Conservation (phyloP, 208 protist species). For the Wallacemonas sp. region DNA sequence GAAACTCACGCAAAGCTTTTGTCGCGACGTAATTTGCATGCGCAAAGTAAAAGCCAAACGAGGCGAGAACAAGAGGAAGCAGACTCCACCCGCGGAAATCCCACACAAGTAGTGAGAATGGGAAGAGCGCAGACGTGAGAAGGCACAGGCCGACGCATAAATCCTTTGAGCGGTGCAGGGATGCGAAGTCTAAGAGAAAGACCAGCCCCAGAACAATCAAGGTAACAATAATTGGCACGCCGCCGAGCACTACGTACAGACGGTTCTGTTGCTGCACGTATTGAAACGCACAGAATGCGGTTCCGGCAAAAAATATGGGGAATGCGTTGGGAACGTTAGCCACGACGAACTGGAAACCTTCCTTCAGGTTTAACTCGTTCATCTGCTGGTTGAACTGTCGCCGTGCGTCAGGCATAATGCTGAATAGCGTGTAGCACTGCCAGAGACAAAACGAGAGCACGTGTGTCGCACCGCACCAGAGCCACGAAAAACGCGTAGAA, state of each 20-base stretch:
- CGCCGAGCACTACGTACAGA: slow-evolving; percentile 58
- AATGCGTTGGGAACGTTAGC: slow-evolving; percentile 73
- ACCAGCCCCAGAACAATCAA: slow-evolving; percentile 56
- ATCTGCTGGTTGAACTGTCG: slow-evolving; percentile 54
- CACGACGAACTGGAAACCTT: slow-evolving; percentile 56
- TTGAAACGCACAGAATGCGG: slow-evolving; percentile 64
- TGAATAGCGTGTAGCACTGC: slow-evolving; percentile 65
- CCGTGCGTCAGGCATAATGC: slow-evolving; percentile 56
- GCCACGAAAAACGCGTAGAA: slow-evolving; percentile 59
- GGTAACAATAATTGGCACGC: slow-evolving; percentile 56
- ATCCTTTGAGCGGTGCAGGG: slow-evolving; percentile 48
- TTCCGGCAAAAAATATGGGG: slow-evolving; percentile 57
- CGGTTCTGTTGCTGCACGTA: slow-evolving; percentile 68
- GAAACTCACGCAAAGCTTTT: slow-evolving; percentile 43
- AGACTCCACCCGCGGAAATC: slow-evolving; percentile 65
- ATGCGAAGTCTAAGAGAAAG: slow-evolving; percentile 66
- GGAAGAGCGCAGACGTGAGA: slow-evolving; percentile 59
- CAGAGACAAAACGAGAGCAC: slow-evolving; percentile 70
- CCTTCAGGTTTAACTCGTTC: slow-evolving; percentile 36
- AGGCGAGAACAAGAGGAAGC: slow-evolving; percentile 51
- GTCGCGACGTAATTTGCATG: slow-evolving; percentile 50
- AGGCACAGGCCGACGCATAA: slow-evolving; percentile 55
- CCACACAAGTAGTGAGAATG: slow-evolving; percentile 48
- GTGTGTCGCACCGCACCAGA: slow-evolving; percentile 68
- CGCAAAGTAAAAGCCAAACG: slow-evolving; percentile 55